Conservation (phyloP, 2,329 filamentous ascomycete genomes). For the Biscogniauxia sp. region DNA sequence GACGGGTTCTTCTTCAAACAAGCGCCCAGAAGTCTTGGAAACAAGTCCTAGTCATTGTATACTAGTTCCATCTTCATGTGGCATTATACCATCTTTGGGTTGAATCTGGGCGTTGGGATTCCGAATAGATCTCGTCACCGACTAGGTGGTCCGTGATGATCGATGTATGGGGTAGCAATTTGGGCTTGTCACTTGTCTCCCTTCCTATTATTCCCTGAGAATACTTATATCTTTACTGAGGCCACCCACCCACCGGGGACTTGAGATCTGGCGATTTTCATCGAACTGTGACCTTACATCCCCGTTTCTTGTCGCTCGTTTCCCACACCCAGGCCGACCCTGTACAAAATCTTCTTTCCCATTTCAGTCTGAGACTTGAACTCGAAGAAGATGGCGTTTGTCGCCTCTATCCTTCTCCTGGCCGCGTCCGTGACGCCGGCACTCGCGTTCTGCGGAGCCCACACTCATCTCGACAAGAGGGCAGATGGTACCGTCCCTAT, state of each 20-base stretch:
- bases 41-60: background rate
- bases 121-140: background rate
- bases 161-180: background rate
- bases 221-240: background rate
- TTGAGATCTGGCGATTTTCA: background rate
- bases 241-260: background rate
- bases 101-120: background rate
- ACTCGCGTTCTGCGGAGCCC: slow-evolving; percentile 29
- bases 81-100: background rate
- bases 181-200: background rate
- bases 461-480: slow-evolving; percentile 29
- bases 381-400: background rate
- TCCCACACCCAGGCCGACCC: background rate
- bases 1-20: background rate
- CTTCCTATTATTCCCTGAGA: background rate
- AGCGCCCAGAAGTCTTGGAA: background rate
- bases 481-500: slow-evolving; percentile 32
- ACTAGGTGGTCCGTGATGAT: background rate
- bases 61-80: background rate
- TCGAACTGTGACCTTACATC: background rate
- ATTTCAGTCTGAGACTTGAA: background rate
- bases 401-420: slow-evolving; percentile 19
- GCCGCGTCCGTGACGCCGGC: slow-evolving; percentile 27
- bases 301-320: background rate
- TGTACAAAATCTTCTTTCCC: background rate